Percentiles rank a stretch among this genome's conserved stretches.
Evolutionary conservation across 768 basidiomycete species (phyloP).

Genomic region (Leccinum obscurum): DNA sequence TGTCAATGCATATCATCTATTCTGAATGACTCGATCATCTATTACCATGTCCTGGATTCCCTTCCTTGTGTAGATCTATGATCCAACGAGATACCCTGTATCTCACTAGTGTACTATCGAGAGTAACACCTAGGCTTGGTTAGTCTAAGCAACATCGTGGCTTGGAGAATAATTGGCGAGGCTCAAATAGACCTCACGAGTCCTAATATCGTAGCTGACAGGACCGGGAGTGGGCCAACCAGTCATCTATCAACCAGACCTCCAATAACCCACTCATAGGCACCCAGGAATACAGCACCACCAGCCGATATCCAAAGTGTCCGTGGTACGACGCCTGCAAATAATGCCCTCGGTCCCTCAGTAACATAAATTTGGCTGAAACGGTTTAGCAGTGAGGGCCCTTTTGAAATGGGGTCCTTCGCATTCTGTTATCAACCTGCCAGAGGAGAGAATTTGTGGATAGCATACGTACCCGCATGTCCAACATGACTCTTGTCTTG

Average conservation of each 20-base stretch:
- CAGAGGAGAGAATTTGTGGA: background rate
- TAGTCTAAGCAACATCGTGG: background rate
- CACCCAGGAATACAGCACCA: conserved; percentile 96
- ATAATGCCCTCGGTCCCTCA: conserved; percentile 78
- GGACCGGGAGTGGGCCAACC: background rate
- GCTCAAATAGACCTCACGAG: background rate
- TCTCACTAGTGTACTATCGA: background rate
- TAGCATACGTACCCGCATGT: conserved; percentile 63
- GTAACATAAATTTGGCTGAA: conserved; percentile 62
- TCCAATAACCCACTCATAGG: conserved; percentile 81
- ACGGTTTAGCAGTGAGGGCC: conserved; percentile 57
- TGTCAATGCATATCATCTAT: no score
- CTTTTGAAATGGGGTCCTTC: conserved; percentile 51
- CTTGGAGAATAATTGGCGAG: background rate
- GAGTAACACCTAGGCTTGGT: background rate
- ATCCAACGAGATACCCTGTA: background rate
- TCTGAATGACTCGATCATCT: no score
- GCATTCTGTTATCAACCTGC: background rate
- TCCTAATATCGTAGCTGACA: background rate
- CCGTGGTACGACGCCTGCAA: conserved; percentile 85
- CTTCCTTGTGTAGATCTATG: background rate
- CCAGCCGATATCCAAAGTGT: conserved; percentile 97
- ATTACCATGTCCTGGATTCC: no score
- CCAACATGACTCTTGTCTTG: conserved; percentile 97
- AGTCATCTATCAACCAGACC: conserved; percentile 38